These are phyloP conservation scores for Xylaria curta DNA, from an alignment of 495 filamentous ascomycete genomes.

Conservation along the genomic window DNA sequence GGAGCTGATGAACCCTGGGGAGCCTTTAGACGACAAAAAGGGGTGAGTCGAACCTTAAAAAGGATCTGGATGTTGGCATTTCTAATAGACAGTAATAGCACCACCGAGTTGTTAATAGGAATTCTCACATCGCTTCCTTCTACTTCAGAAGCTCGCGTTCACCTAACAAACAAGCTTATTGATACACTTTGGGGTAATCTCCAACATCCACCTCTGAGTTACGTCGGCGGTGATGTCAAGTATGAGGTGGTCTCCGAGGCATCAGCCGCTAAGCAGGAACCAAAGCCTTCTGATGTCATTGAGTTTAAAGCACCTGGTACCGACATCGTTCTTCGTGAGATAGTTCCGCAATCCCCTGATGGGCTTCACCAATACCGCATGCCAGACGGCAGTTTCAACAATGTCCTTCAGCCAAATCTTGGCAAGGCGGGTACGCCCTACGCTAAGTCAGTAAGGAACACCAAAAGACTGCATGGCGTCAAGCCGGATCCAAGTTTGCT, in stretches of 20 bases:
- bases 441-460: conserved; percentile 65
- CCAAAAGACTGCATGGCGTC: conserved; percentile 56
- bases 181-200: conserved; percentile 71
- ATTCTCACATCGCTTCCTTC: conserved; percentile 55
- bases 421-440: conserved; percentile 67
- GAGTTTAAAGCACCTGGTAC: conserved; percentile 41
- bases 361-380: conserved; percentile 61
- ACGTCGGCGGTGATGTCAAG: conserved; percentile 48
- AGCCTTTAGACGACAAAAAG: conserved; percentile 45
- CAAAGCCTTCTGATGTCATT: conserved; percentile 33
- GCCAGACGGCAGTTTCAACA: conserved; percentile 75
- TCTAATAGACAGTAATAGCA: conserved; percentile 31
- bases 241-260: conserved; percentile 34
- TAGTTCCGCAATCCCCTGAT: conserved; percentile 41
- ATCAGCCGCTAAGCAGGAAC: conserved; percentile 6
- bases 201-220: conserved; percentile 70
- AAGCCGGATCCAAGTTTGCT: conserved; percentile 75
- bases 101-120: conserved; percentile 42
- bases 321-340: conserved; percentile 46
- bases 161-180: conserved; percentile 66
- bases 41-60: conserved; percentile 28
- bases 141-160: conserved; percentile 57
- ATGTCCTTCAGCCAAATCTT: conserved; percentile 65
- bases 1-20: conserved; percentile 32
- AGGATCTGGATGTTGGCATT: neutral